Conservation (phyloP, 2,329 filamentous ascomycete genomes). For the Xylariaceae sp. region DNA sequence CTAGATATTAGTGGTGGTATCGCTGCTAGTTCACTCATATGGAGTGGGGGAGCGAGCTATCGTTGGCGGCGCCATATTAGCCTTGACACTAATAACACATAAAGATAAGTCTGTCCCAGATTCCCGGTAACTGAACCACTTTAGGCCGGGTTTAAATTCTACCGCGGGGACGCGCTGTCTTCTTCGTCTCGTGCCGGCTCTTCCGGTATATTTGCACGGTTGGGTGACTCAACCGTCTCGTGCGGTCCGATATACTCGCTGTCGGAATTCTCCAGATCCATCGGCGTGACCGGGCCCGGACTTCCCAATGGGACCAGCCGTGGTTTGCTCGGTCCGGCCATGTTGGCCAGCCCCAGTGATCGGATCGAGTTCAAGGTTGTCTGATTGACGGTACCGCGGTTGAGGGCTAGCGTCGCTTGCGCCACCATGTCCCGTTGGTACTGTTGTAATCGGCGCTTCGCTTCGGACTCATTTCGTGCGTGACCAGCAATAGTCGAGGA, state of each 20-base stretch:
- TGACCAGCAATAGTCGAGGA: slow-evolving; percentile 24
- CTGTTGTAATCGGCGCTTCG: slow-evolving; percentile 48
- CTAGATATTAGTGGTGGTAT: no score
- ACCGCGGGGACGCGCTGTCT: slow-evolving; percentile 26
- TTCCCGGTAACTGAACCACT: no score
- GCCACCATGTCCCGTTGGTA: slow-evolving; percentile 58
- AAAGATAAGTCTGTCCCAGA: no score
- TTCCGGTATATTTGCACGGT: slow-evolving; percentile 30
- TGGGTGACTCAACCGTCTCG: slow-evolving; percentile 22
- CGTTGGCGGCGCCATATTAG: no score
- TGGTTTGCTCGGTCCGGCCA: slow-evolving; percentile 41
- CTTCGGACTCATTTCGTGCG: slow-evolving; percentile 41
- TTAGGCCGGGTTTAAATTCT: no score
- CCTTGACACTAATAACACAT: no score
- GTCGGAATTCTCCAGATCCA: slow-evolving; percentile 46
- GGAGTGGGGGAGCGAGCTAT: no score
- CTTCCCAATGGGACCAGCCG: slow-evolving; percentile 49
- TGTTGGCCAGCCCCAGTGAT: slow-evolving; percentile 36
- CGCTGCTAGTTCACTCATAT: no score
- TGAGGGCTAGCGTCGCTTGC: slow-evolving; percentile 46
- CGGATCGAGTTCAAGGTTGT: slow-evolving; percentile 34
- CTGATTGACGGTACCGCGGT: slow-evolving; percentile 28
- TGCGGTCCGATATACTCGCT: slow-evolving; percentile 37
- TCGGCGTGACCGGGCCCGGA: slow-evolving; percentile 56
- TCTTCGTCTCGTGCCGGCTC: slow-evolving; percentile 31